phyloP scores from a whole-genome alignment of 2,329 filamentous ascomycete species.

The Leptographium wingfieldii region DNA sequence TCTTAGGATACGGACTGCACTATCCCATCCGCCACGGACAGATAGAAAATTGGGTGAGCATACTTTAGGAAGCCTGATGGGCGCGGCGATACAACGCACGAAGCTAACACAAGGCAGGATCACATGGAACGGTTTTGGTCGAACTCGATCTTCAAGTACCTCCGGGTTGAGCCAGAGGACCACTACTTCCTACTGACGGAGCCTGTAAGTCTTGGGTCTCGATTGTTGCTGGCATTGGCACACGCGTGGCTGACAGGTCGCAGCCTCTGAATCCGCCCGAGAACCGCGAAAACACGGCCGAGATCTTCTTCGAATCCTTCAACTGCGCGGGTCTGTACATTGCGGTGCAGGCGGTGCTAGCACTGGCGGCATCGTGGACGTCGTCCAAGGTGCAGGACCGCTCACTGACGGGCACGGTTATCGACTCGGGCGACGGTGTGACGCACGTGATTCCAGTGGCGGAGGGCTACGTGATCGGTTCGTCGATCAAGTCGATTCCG shows the following conservation, averaged over 20 bases:
- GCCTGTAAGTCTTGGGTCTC: slow-evolving; percentile 45
- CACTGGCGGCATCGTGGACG: slow-evolving; percentile 94
- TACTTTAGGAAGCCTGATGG: not conserved
- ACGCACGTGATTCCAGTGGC: slow-evolving; percentile 98
- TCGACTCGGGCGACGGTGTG: slow-evolving; percentile 96
- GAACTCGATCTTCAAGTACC: slow-evolving; percentile 99
- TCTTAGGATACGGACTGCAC: slow-evolving; percentile 77
- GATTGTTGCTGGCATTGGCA: not conserved
- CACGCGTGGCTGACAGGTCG: not conserved
- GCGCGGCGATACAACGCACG: too few species aligned
- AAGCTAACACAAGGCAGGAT: slow-evolving; percentile 47
- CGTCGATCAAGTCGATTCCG: slow-evolving; percentile 97
- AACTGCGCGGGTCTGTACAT: slow-evolving; percentile 99
- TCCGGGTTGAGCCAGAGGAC: slow-evolving; percentile 94
- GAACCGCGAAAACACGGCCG: slow-evolving; percentile 96
- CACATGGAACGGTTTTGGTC: slow-evolving; percentile 99
- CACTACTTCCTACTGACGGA: slow-evolving; percentile 98
- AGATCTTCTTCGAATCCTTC: slow-evolving; percentile 99
- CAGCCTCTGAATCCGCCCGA: slow-evolving; percentile 95
- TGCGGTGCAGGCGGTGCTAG: slow-evolving; percentile 92
- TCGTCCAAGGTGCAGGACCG: slow-evolving; percentile 95
- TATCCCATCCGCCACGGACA: slow-evolving; percentile 97
- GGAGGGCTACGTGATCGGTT: slow-evolving; percentile 97
- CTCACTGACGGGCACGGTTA: slow-evolving; percentile 92
- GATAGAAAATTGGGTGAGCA: slow-evolving; percentile 89